These are phyloP conservation scores for Claviceps sp. DNA, from an alignment of 2,329 filamentous ascomycete species.

Conservation along the genomic window DNA sequence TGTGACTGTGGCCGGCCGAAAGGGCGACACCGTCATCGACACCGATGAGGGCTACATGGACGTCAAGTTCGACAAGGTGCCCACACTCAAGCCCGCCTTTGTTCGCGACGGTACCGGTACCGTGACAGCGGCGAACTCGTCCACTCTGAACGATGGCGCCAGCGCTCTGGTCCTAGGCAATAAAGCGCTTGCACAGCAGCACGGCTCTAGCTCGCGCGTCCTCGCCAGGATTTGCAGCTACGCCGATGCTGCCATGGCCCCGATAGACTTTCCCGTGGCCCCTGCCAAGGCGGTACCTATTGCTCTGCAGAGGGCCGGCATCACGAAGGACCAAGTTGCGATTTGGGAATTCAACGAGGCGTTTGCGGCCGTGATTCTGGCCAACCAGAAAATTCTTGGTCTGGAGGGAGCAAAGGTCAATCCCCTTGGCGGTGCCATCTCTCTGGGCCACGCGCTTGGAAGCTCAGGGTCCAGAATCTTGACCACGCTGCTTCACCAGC, in stretches of 20 bases:
- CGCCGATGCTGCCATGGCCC: constrained; percentile 80
- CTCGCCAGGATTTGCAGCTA: constrained; percentile 77
- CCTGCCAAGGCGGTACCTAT: constrained; percentile 86
- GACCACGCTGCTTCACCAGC: constrained; percentile 78
- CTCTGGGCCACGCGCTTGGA: constrained; percentile 79
- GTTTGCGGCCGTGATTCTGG: constrained; percentile 89
- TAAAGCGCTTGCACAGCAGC: constrained; percentile 67
- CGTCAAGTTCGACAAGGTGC: constrained; percentile 74
- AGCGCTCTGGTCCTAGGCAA: constrained; percentile 78
- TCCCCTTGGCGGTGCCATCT: constrained; percentile 79
- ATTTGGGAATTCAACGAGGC: constrained; percentile 99
- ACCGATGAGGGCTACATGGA: constrained; percentile 85
- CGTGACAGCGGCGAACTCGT: constrained; percentile 89
- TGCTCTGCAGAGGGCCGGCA: constrained; percentile 75
- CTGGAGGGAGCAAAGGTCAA: constrained; percentile 73
- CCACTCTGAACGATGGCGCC: constrained; percentile 87
- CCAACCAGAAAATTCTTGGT: constrained; percentile 83
- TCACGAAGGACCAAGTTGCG: constrained; percentile 81
- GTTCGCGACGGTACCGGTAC: constrained; percentile 73
- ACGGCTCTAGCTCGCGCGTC: constrained; percentile 63
- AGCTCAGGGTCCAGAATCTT: constrained; percentile 89
- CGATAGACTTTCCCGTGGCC: constrained; percentile 89
- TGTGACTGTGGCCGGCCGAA: constrained; percentile 72
- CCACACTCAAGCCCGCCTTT: constrained; percentile 83
- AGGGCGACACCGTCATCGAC: constrained; percentile 66